Evolutionary conservation across 768 basidiomycete genomes (phyloP), one percentile per base, ranked within the genome.

Genomic region (Suillus paluster): DNA sequence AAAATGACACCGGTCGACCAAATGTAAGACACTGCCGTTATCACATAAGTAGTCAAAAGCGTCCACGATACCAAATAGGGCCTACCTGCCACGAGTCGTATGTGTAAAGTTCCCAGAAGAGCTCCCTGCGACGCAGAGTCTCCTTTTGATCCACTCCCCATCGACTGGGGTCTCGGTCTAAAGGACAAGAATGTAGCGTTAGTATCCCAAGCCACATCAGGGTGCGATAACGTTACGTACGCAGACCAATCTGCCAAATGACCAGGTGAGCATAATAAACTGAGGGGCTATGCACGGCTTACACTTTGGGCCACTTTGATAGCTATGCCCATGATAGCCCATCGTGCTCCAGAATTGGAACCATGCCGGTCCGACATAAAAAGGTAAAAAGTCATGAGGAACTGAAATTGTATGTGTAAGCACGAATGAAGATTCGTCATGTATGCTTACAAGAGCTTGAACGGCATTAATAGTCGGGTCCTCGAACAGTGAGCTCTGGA

Each of bases 261-360:
- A 23, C 8, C 36, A 49, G 23, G 48, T 27, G 53, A 55, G 57
- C 48, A 63, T 25, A n/a, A 53, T 21, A 39, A 25, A 15, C 30
- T 42, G 23, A 57, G 21, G 21, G 61, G 62, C 44, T 27, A 64
- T 66, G 67, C 61, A 70, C 61, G 61, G 78, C 88, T 78, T 70
- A 89, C 88, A 68, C 86, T 88, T 71, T 89, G 88, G 21, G 84
- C 86, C 61, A 89, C 78, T 76, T 88, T 90, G 63, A 89, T 84
- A 48, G 87, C 85, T 54, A 89, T 80, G 17, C 88, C 88, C 80
- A 89, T 88, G 57, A 86, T 82, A 7, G 83, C 83, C 87, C 87
- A 89, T 42, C 88, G 81, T 36, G 84, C 81, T 14, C 86, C 86
- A 68, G 86, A 85, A 67, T 79, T 83, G 36, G 84, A 85, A 15